Percentiles rank a stretch among this genome's conserved stretches.
phyloP scores from a whole-genome alignment of 345 rosid genomes.

The Gossypium mustelinum region DNA sequence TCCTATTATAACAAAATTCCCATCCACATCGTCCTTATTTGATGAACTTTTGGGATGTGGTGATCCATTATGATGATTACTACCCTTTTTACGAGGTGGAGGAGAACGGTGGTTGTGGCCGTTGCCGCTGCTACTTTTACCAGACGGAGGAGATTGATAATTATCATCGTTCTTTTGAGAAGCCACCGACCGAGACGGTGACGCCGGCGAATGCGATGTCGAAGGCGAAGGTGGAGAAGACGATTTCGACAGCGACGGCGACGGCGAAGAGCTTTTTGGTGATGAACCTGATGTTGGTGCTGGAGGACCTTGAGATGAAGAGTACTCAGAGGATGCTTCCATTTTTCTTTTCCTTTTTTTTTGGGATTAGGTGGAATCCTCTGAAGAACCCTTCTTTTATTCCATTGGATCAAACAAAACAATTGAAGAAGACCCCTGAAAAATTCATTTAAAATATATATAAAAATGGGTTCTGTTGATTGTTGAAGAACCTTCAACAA shows the following conservation, averaged over 20 bases:
- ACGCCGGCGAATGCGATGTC: too few relatives aligned
- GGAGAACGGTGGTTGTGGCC: background rate
- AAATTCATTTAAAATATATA: background rate
- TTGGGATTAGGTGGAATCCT: background rate
- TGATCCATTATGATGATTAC: too few relatives aligned
- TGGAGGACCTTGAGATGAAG: background rate
- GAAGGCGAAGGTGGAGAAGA: too few relatives aligned
- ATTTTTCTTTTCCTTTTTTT: background rate
- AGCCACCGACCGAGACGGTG: too few relatives aligned
- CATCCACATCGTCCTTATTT: background rate
- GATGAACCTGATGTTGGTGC: conserved; percentile 14
- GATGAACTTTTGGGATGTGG: background rate
- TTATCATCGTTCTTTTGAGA: background rate
- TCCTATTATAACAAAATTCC: background rate
- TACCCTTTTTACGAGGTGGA: background rate
- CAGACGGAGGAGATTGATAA: background rate
- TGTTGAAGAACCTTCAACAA: too few relatives aligned
- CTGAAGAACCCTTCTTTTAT: conserved; percentile 25
- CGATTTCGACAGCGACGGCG: too few relatives aligned
- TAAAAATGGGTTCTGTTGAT: too few relatives aligned
- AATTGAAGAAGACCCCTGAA: conserved; percentile 35
- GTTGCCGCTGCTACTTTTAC: background rate
- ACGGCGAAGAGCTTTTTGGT: background rate
- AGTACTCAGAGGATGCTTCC: background rate
- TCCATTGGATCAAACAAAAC: conserved; percentile 23